Conservation (phyloP, 2,329 filamentous ascomycete genomes). For the Trichocomaceae sp. region DNA sequence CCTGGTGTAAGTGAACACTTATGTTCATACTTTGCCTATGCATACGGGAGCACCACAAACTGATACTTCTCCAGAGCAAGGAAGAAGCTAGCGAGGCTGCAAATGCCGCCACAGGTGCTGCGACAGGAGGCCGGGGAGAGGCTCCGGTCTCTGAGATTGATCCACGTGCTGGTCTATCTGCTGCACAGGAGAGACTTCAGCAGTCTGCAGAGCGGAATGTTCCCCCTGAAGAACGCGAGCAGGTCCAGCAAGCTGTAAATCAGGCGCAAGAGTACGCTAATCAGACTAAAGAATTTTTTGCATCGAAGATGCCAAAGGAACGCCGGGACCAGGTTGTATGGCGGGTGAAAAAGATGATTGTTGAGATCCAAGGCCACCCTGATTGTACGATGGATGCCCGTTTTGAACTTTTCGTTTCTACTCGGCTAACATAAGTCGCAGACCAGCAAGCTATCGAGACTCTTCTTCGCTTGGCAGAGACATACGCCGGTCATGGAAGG, state of each 20-base stretch:
- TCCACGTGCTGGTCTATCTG: constrained; percentile 40
- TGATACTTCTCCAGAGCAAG: constrained; percentile 12
- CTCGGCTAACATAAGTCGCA: constrained; percentile 22
- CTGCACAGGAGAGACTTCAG: constrained; percentile 34
- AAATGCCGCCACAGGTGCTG: constrained; percentile 48
- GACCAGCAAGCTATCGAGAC: constrained; percentile 86
- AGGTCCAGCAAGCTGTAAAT: constrained; percentile 57
- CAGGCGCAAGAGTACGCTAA: constrained; percentile 41
- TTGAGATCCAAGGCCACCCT: constrained; percentile 90
- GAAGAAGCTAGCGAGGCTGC: constrained; percentile 53
- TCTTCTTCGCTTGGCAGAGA: constrained; percentile 73
- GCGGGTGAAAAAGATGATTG: constrained; percentile 94
- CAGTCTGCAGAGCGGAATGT: constrained; percentile 41
- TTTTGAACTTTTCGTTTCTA: not conserved
- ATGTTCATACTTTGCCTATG: not conserved
- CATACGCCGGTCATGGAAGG: constrained; percentile 71
- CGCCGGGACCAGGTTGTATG: constrained; percentile 87
- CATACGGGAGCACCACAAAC: not conserved
- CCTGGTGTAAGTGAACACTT: constrained; percentile 38
- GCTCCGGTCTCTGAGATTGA: constrained; percentile 48
- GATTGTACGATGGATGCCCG: constrained; percentile 57
- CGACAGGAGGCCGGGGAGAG: constrained; percentile 43
- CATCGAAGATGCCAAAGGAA: constrained; percentile 82
- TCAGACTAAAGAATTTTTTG: constrained; percentile 65
- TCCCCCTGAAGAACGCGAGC: constrained; percentile 5